A percentile compares a stretch with the other conserved stretches of the same genome.
Evolutionary conservation across 2,329 filamentous ascomycete species (phyloP).

Genomic region (Penicillium freii): DNA sequence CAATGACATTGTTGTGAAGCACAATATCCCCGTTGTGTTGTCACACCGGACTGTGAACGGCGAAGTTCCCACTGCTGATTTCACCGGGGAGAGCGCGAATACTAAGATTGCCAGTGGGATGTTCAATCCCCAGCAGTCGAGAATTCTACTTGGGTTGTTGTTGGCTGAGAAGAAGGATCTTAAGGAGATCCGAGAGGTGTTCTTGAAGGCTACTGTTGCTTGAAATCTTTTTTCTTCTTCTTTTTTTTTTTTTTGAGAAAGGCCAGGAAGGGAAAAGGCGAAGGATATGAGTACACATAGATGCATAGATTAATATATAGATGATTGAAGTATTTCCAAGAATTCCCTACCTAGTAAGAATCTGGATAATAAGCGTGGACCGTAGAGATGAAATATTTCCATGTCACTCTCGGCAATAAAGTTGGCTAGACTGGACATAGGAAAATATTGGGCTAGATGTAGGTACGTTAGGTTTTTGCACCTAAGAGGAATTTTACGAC

Average conservation of each 20-base stretch:
- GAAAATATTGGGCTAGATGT: no score
- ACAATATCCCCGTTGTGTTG: conserved; percentile 22
- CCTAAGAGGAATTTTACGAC: not conserved
- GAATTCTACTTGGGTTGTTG: conserved; percentile 11
- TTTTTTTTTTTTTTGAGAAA: not conserved
- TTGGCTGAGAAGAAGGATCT: conserved; percentile 12
- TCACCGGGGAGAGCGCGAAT: conserved; percentile 8
- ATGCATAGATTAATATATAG: no score
- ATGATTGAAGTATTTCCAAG: not conserved
- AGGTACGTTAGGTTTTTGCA: not conserved
- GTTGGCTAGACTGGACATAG: no score
- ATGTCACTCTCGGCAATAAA: no score
- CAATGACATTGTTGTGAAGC: conserved; percentile 14
- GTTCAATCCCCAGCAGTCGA: conserved; percentile 13
- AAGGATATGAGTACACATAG: not conserved
- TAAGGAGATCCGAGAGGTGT: conserved; percentile 10
- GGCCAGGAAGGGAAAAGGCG: not conserved
- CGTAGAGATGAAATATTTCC: no score
- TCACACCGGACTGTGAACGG: conserved; percentile 28
- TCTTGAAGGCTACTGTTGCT: conserved; percentile 9
- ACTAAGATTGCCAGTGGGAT: conserved; percentile 24
- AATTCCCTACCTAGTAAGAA: not conserved
- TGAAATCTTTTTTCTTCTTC: not conserved
- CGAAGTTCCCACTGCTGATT: conserved; percentile 23
- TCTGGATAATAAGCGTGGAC: no score